A percentile compares a stretch with the other conserved stretches of the same genome.
phyloP scores from a whole-genome alignment of 768 basidiomycete genomes.

The Lyophyllum shimeji region DNA sequence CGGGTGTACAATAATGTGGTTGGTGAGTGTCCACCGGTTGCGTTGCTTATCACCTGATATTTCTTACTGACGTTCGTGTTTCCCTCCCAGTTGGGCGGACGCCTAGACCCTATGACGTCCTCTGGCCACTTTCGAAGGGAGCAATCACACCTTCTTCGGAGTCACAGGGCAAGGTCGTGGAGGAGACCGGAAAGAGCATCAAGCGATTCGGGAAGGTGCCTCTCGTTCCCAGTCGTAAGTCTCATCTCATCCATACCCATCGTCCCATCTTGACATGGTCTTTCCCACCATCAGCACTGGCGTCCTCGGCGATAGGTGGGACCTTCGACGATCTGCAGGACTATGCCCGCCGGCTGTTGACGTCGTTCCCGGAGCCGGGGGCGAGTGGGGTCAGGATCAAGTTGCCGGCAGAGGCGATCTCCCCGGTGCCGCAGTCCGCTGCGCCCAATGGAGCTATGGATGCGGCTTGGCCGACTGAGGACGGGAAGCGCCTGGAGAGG shows the following conservation, averaged over 20 bases:
- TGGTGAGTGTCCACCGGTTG: constrained; percentile 43
- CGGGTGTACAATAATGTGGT: constrained; percentile 86
- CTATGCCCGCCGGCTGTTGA: constrained; percentile 54
- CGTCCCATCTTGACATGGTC: neutral
- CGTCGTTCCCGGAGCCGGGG: constrained; percentile 37
- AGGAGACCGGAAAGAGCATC: constrained; percentile 22
- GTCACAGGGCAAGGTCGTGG: constrained; percentile 37
- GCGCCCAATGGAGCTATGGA: constrained; percentile 22
- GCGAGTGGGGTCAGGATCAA: constrained; percentile 26
- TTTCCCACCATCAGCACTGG: constrained; percentile 9
- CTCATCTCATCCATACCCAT: neutral
- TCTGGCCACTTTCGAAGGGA: constrained; percentile 68
- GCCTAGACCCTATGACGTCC: constrained; percentile 73
- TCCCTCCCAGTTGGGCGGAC: constrained; percentile 46
- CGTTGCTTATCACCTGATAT: neutral
- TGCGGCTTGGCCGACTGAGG: constrained; percentile 23
- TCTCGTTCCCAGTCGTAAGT: constrained; percentile 25
- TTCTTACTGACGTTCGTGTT: constrained; percentile 5
- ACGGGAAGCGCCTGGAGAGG: constrained; percentile 28
- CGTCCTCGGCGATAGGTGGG: constrained; percentile 18
- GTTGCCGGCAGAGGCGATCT: constrained; percentile 23
- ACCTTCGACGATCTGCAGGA: constrained; percentile 47
- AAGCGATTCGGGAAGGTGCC: constrained; percentile 17
- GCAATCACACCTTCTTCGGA: constrained; percentile 32
- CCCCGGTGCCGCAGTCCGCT: constrained; percentile 23